phyloP scores from a whole-genome alignment of 1,284 basidiomycete genomes.

The Abortiporus biennis region DNA sequence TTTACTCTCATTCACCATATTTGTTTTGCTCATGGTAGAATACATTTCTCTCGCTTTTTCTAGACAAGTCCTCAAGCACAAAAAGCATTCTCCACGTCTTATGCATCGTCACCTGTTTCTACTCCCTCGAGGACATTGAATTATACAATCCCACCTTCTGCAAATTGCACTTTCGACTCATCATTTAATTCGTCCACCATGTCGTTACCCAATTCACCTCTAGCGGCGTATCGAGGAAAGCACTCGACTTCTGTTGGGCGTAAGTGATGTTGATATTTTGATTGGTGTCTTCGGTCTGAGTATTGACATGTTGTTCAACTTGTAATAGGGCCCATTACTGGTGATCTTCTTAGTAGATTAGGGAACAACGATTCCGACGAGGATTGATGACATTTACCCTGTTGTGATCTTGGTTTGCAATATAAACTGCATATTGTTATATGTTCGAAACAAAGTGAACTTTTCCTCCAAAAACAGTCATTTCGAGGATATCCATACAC shows the following conservation, averaged over 20 bases:
- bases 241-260: constrained; percentile 17
- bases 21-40: no score
- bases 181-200: constrained; percentile 14
- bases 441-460: no score
- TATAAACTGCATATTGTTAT: no score
- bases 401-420: no score
- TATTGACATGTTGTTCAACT: constrained; percentile 1
- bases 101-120: constrained; percentile 16
- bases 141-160: constrained; percentile 14
- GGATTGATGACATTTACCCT: no score
- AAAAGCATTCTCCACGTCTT: constrained; percentile 39
- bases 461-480: no score
- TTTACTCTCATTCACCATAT: no score
- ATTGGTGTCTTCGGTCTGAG: neutral
- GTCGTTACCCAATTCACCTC: constrained; percentile 17
- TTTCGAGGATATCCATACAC: no score
- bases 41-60: neutral
- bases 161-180: constrained; percentile 10
- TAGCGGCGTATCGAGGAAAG: constrained; percentile 22
- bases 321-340: constrained; percentile 12
- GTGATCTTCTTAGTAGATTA: constrained; percentile 11
- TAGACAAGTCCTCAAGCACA: constrained; percentile 50
- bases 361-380: constrained; percentile 7
- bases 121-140: constrained; percentile 16
- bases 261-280: constrained; percentile 11